Conservation (phyloP, 1,284 basidiomycete genomes). For the Bjerkandera adusta region DNA sequence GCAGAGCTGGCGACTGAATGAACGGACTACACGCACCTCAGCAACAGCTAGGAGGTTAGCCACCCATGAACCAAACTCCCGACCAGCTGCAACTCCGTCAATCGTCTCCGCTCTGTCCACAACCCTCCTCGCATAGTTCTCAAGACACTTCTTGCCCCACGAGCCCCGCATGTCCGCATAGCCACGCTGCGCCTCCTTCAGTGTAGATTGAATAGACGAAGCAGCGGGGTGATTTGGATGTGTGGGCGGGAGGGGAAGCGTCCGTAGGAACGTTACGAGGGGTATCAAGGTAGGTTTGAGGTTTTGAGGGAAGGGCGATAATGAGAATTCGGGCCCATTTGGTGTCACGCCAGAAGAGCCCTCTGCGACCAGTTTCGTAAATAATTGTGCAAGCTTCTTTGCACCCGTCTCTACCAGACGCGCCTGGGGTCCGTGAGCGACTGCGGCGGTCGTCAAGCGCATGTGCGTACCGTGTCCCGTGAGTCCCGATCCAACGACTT, state of each 20-base stretch:
- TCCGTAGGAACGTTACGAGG: slow-evolving; percentile 65
- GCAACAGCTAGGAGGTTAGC: slow-evolving; percentile 57
- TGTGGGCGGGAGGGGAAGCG: slow-evolving; percentile 68
- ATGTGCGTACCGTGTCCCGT: slow-evolving; percentile 53
- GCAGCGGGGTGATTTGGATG: slow-evolving; percentile 79
- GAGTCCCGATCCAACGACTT: slow-evolving; percentile 58
- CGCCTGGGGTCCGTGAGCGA: slow-evolving; percentile 44
- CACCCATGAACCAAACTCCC: slow-evolving; percentile 68
- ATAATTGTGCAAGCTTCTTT: slow-evolving; percentile 75
- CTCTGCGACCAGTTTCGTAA: slow-evolving; percentile 79
- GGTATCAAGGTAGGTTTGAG: slow-evolving; percentile 55
- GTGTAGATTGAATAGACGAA: slow-evolving; percentile 53
- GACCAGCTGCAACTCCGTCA: slow-evolving; percentile 60
- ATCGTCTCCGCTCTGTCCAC: slow-evolving; percentile 64
- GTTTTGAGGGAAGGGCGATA: slow-evolving; percentile 51
- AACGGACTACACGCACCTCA: slow-evolving; percentile 41
- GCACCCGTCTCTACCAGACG: slow-evolving; percentile 76
- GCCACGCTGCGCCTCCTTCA: slow-evolving; percentile 74
- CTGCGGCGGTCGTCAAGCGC: neutral
- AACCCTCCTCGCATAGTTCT: slow-evolving; percentile 63
- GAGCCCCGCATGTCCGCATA: slow-evolving; percentile 81
- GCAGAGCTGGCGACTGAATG: slow-evolving; percentile 3
- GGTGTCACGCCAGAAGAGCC: slow-evolving; percentile 69
- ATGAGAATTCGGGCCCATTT: slow-evolving; percentile 54
- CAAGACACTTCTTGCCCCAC: slow-evolving; percentile 72